Percentiles rank a stretch among this genome's conserved stretches.
Evolutionary conservation across 305 asterid genomes (phyloP).

Genomic region (Rubia balearica): DNA sequence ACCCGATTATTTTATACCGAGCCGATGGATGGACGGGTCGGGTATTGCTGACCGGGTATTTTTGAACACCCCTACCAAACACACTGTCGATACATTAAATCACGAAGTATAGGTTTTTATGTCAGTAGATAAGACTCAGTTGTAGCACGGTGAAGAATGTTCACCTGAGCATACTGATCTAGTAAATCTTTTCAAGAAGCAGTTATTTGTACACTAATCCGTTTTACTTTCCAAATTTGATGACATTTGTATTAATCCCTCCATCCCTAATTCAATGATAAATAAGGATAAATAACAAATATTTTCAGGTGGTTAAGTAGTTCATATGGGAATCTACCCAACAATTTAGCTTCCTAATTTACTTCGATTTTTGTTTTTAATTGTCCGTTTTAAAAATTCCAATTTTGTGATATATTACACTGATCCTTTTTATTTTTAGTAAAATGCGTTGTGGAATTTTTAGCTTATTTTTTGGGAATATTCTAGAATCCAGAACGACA

Average conservation of each 20-base stretch:
- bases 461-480: neutral
- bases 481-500: constrained; percentile 1
- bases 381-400: neutral
- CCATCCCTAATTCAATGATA: no score
- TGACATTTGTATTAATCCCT: no score
- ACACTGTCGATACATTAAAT: no score
- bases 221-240: no score
- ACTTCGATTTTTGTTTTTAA: neutral
- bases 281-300: neutral
- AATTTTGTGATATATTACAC: neutral
- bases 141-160: neutral
- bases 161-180: neutral
- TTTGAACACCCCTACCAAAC: no score
- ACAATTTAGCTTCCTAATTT: neutral
- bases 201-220: no score
- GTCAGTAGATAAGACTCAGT: constrained; percentile 12
- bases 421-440: neutral
- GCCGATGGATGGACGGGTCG: no score
- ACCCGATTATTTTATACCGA: no score
- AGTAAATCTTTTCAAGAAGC: no score
- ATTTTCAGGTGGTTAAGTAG: neutral
- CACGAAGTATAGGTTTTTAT: no score
- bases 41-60: no score
- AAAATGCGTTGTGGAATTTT: neutral
- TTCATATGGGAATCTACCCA: neutral